A percentile compares a stretch with the other conserved stretches of the same genome.
phyloP scores from a whole-genome alignment of 208 protist genomes.

The Acanthamoeba triangularis region DNA sequence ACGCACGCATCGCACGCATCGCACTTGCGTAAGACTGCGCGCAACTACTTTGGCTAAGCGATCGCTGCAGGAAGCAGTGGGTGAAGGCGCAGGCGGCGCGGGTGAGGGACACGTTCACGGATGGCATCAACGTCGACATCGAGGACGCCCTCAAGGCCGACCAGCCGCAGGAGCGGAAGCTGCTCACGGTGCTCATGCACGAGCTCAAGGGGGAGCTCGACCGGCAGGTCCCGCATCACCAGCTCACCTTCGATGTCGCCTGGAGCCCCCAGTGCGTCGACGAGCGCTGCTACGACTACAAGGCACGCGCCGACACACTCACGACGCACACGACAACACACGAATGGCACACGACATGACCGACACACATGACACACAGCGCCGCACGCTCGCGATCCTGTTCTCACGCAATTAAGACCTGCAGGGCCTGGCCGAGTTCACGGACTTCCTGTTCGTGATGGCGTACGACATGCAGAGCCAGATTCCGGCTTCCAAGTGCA shows the following conservation, averaged over 20 bases:
- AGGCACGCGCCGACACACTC: neutral
- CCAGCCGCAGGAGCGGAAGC: neutral
- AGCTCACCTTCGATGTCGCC: conserved; percentile 67
- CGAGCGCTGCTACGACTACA: conserved; percentile 74
- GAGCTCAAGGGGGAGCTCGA: conserved; percentile 61
- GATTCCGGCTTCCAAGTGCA: conserved; percentile 72
- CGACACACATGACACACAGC: too few relatives aligned
- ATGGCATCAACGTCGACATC: conserved; percentile 74
- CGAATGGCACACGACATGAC: too few relatives aligned
- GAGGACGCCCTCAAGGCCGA: conserved; percentile 13
- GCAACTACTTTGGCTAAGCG: neutral
- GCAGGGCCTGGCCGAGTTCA: conserved; percentile 24
- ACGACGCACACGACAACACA: neutral
- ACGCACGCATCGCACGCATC: too few relatives aligned
- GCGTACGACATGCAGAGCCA: conserved; percentile 76
- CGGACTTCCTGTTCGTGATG: conserved; percentile 78
- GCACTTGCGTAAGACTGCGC: neutral
- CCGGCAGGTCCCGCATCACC: conserved; percentile 4
- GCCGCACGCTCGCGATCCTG: neutral
- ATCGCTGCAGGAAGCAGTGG: neutral
- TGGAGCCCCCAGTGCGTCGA: conserved; percentile 72
- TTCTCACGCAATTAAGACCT: neutral
- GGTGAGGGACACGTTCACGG: conserved; percentile 63
- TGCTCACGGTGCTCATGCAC: conserved; percentile 63
- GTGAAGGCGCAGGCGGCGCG: conserved; percentile 56